Evolutionary conservation across 345 rosid genomes (phyloP), one percentile per base, ranked within the genome.

Genomic region (Hibiscus syriacus): DNA sequence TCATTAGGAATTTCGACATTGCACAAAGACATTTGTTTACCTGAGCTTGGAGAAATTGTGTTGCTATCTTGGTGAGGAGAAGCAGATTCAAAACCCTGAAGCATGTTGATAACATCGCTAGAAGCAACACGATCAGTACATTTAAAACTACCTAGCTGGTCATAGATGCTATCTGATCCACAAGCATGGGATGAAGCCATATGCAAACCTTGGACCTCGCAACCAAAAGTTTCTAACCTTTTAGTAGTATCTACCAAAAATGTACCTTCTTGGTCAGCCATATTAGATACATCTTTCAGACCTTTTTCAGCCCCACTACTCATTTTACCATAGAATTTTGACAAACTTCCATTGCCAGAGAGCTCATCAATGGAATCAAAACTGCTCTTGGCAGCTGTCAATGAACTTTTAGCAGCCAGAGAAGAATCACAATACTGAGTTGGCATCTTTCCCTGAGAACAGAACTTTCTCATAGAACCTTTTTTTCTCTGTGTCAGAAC

Each of bases 51-150:
- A 45, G 66, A 77, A 74, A 50, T 64, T 4, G 17, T 56, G 73
- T 57, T 72, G 67, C 79, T 79, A 55, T 82, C 85, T 57, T 64
- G 80, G 74, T 69, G 74, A 66, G 74, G 72, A 66, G 82, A 79
- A 76, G 56, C 76, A 58, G 68, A 69, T 43, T 74, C 77, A 32
- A 63, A 71, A 38, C 64, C 68, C 66, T 70, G 69, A 71, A 46
- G 67, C 13, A 49, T 55, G 62, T 72, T n/a, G n/a, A n/a, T n/a
- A n/a, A n/a, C 19, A 77, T 70, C 70, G 70, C 54, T 78, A 43
- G 72, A 67, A 79, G 69, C 27, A 50, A 60, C 39, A 27, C 57
- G 74, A 46, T 57, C 60, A 69, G 61, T 56, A 70, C 20, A 27
- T 54, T 7, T 70, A 73, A 67, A 74, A 67, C 74, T 53, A 71